A percentile compares a stretch with the other conserved stretches of the same genome.
These are phyloP conservation scores for Pseudogymnoascus sp. DNA, from an alignment of 2,329 filamentous ascomycete species.

Conservation along the genomic window DNA sequence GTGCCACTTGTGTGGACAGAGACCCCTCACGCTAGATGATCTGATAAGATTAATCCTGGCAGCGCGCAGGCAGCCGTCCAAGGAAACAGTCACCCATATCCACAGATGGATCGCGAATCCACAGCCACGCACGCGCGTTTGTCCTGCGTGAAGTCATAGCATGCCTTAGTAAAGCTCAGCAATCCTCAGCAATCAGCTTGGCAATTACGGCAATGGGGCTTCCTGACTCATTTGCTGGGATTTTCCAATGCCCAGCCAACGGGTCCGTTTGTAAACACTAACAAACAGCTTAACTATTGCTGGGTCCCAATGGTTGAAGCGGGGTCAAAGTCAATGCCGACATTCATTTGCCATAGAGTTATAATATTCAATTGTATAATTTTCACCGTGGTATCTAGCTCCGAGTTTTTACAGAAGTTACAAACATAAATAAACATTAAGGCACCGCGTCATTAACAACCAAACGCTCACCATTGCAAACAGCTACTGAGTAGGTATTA, in stretches of 20 bases:
- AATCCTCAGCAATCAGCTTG: background rate
- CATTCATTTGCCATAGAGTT: background rate
- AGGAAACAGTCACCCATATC: background rate
- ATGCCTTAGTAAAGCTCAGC: background rate
- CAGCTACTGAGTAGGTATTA: background rate
- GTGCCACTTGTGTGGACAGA: slow-evolving; percentile 1
- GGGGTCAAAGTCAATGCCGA: background rate
- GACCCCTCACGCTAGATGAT: slow-evolving; percentile 6
- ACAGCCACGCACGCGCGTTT: background rate
- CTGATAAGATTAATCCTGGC: slow-evolving; percentile 3
- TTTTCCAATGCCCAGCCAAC: background rate
- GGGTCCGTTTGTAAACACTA: background rate
- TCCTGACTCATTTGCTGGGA: background rate
- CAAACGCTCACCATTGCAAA: background rate
- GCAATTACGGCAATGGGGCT: background rate
- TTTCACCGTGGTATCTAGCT: background rate
- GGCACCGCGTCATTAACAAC: background rate
- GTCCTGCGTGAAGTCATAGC: background rate
- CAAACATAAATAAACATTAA: slow-evolving; percentile 3
- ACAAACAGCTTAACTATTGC: background rate
- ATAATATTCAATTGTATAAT: background rate
- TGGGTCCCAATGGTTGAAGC: background rate
- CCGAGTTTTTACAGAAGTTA: background rate
- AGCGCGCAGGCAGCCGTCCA: background rate
- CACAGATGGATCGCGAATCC: background rate